Evolutionary conservation across 1,284 basidiomycete species (phyloP).

Genomic region (Cystobasidium sp.): DNA sequence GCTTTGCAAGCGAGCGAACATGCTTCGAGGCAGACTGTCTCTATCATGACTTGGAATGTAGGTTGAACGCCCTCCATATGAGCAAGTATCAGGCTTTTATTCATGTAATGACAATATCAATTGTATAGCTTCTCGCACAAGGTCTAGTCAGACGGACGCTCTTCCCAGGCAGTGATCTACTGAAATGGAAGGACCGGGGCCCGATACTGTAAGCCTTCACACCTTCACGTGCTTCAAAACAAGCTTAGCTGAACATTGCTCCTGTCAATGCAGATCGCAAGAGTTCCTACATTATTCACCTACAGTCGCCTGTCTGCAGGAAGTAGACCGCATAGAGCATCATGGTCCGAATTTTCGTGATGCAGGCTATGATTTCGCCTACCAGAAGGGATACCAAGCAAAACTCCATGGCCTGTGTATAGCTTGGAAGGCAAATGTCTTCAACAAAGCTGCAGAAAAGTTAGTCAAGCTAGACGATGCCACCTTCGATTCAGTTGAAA

Average conservation of each 20-base stretch:
- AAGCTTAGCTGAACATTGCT: slow-evolving; percentile 32
- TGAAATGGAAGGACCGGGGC: slow-evolving; percentile 56
- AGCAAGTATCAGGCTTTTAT: no score
- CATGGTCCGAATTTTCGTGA: slow-evolving; percentile 45
- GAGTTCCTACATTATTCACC: slow-evolving; percentile 54
- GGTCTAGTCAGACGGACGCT: slow-evolving; percentile 58
- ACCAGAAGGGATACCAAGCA: slow-evolving; percentile 49
- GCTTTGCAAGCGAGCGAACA: not conserved
- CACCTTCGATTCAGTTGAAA: not conserved
- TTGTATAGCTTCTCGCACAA: slow-evolving; percentile 57
- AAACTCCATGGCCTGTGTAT: slow-evolving; percentile 52
- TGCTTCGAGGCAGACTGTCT: slow-evolving; percentile 21
- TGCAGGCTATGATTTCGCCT: slow-evolving; percentile 45
- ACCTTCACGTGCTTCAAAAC: slow-evolving; percentile 44
- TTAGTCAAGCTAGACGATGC: slow-evolving; percentile 45
- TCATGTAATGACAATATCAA: not conserved
- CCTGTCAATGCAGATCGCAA: not conserved
- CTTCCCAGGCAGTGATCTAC: slow-evolving; percentile 58
- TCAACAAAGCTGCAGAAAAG: slow-evolving; percentile 40
- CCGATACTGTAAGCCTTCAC: slow-evolving; percentile 50
- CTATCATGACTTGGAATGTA: slow-evolving; percentile 52
- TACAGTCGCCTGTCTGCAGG: slow-evolving; percentile 58
- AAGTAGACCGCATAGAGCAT: slow-evolving; percentile 57
- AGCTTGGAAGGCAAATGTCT: slow-evolving; percentile 45
- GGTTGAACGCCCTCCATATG: slow-evolving; percentile 9